phyloP scores from a whole-genome alignment of 2,329 filamentous ascomycete species.

The Ilyonectria destructans region DNA sequence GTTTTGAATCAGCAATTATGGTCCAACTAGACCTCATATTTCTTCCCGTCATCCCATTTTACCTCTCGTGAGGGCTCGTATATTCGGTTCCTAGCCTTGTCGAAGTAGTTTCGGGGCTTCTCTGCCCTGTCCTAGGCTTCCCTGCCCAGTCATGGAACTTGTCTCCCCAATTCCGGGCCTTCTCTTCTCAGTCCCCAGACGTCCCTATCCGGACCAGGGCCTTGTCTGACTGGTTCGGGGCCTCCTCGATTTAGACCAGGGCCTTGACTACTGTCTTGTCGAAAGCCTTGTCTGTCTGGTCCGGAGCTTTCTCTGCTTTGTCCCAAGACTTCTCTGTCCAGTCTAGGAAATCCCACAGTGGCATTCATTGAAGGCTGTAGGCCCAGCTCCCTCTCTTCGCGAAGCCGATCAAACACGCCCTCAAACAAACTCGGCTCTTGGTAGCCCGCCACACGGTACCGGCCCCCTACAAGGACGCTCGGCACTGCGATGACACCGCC shows the following conservation, averaged over 20 bases:
- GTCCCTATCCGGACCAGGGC: background rate
- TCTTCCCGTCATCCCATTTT: background rate
- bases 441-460: slow-evolving; percentile 80
- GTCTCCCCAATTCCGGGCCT: too few relatives aligned
- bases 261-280: background rate
- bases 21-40: slow-evolving; percentile 19
- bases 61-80: background rate
- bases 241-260: background rate
- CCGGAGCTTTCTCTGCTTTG: background rate
- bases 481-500: slow-evolving; percentile 77
- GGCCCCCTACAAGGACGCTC: slow-evolving; percentile 79
- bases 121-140: too few relatives aligned
- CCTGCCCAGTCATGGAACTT: too few relatives aligned
- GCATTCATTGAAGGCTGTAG: background rate
- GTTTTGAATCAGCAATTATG: slow-evolving; percentile 22
- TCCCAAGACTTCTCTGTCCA: background rate
- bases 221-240: background rate
- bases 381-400: slow-evolving; percentile 25
- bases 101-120: background rate
- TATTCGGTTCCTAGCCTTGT: background rate
- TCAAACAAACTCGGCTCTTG: slow-evolving; percentile 79
- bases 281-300: background rate
- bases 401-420: slow-evolving; percentile 75
- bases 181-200: background rate
- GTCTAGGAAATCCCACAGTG: background rate